A percentile compares a stretch with the other conserved stretches of the same genome.
Conservation (phyloP, 352 stramenopile species). For the Aphanomyces euteiches region DNA sequence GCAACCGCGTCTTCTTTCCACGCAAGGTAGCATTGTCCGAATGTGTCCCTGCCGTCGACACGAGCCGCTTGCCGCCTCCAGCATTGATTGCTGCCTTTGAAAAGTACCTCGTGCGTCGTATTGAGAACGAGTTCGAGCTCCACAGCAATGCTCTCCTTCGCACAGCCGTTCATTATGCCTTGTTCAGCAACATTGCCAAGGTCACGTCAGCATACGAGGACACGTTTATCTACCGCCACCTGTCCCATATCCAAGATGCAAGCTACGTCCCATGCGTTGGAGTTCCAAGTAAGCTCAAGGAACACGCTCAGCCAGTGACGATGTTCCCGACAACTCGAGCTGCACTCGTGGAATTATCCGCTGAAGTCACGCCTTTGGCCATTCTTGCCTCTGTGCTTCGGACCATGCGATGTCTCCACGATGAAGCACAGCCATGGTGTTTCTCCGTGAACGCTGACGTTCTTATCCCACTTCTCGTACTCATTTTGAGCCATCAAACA, state of each 20-base stretch:
- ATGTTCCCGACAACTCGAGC: not conserved
- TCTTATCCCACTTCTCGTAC: conserved; percentile 23
- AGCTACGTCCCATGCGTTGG: not conserved
- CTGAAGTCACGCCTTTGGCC: conserved; percentile 11
- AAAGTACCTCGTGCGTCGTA: conserved; percentile 9
- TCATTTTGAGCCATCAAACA: not conserved
- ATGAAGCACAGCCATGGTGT: not conserved
- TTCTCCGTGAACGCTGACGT: conserved; percentile 23
- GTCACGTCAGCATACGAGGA: conserved; percentile 15
- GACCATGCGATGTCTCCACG: conserved; percentile 15
- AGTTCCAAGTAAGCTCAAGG: too few relatives aligned
- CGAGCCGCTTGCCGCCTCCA: conserved; percentile 5
- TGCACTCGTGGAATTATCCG: not conserved
- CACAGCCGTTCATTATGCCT: conserved; percentile 7
- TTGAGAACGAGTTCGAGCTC: not conserved
- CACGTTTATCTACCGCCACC: not conserved
- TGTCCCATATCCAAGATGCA: not conserved
- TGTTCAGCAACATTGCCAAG: conserved; percentile 13
- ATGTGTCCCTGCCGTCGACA: not conserved
- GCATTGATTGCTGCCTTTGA: conserved; percentile 16
- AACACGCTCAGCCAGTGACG: too few relatives aligned
- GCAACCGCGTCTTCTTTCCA: not conserved
- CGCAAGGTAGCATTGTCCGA: not conserved
- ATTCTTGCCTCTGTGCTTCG: conserved; percentile 1
- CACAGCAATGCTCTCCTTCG: not conserved